Evolutionary conservation across 2,329 filamentous ascomycete genomes (phyloP), one percentile per base, ranked within the genome.

Genomic region (Hirsutella rhossiliensis): DNA sequence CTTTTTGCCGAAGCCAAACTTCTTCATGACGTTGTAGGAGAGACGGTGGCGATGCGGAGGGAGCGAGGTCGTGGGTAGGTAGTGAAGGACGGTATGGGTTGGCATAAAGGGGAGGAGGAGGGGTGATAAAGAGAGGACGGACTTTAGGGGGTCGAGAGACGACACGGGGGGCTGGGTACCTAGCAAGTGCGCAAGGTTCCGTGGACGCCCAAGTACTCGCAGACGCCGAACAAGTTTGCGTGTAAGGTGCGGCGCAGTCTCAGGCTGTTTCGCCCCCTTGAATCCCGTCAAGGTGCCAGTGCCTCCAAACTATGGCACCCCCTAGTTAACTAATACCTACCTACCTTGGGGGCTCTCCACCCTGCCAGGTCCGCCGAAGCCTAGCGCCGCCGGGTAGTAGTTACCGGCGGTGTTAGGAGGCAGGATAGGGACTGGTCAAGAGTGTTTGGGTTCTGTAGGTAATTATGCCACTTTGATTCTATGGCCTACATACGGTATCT

Each of bases 1-100:
- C 56, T 76, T 79, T 62, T 72, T 77, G 50, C 74, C 67, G 50
- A 78, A 72, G 41, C 73, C 72, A 52, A 80, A 78, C 53, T 75
- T 78, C 65, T 72, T 75, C 77, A 81, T 81, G 48, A 19, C 41
- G 41, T 17, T 37, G n/a, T 17, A 8, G 6, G 17, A 37, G n/a
- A n/a, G 3, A 11, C 34, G n/a, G 15, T 6, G n/a, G 34, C 9
- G 17, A 8, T 17, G 34, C n/a, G n/a, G n/a, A n/a, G 3, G 18
- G 34, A 17, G n/a, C 2, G 4, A 15, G 5, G n/a, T 37, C 18
- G 34, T 37, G 15, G 34, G 34, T 5, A 17, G 15, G 34, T 17
- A 17, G 34, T 5, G 3, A 11, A 34, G 34, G 34, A 17, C n/a
- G 34, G 6, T 9, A 5, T 6, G 9, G n/a, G 12, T 37, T 37